phyloP scores from a whole-genome alignment of 106 monocot species.

The Narthecium ossifragum region DNA sequence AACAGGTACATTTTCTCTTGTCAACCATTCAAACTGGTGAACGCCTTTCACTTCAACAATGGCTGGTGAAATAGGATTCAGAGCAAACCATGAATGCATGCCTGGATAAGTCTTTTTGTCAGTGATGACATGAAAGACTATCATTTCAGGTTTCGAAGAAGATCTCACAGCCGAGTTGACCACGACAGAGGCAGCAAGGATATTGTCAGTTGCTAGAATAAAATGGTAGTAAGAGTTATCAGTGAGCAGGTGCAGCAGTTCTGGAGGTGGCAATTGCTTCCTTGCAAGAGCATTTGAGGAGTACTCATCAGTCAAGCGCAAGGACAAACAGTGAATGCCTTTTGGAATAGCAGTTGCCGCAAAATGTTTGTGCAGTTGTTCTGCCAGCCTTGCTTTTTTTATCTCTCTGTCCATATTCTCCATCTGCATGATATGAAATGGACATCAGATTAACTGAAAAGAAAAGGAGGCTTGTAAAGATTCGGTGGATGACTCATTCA shows the following conservation, averaged over 20 bases:
- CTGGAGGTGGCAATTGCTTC: constrained; percentile 56
- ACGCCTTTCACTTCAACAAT: constrained; percentile 88
- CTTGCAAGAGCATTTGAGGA: constrained; percentile 73
- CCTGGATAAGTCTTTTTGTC: constrained; percentile 92
- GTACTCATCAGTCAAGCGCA: constrained; percentile 75
- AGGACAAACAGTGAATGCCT: constrained; percentile 75
- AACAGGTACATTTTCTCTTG: constrained; percentile 76
- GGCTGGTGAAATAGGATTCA: constrained; percentile 57
- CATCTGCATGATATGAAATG: constrained; percentile 36
- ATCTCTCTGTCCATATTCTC: constrained; percentile 58
- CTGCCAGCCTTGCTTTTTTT: constrained; percentile 62
- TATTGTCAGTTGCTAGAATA: constrained; percentile 72
- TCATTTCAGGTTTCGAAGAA: constrained; percentile 53
- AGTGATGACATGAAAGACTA: constrained; percentile 85
- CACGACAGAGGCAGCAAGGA: constrained; percentile 90
- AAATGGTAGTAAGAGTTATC: constrained; percentile 73
- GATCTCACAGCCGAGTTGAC: constrained; percentile 62
- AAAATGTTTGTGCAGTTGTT: constrained; percentile 74
- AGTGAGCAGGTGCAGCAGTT: constrained; percentile 41
- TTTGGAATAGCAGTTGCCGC: constrained; percentile 70
- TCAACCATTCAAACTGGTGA: constrained; percentile 89
- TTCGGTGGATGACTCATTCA: not conserved
- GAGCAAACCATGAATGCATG: constrained; percentile 97
- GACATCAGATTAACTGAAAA: too few relatives aligned
- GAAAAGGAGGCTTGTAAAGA: not conserved